These are phyloP conservation scores for Iberis pinnata DNA, from an alignment of 345 rosid genomes.

Conservation along the genomic window DNA sequence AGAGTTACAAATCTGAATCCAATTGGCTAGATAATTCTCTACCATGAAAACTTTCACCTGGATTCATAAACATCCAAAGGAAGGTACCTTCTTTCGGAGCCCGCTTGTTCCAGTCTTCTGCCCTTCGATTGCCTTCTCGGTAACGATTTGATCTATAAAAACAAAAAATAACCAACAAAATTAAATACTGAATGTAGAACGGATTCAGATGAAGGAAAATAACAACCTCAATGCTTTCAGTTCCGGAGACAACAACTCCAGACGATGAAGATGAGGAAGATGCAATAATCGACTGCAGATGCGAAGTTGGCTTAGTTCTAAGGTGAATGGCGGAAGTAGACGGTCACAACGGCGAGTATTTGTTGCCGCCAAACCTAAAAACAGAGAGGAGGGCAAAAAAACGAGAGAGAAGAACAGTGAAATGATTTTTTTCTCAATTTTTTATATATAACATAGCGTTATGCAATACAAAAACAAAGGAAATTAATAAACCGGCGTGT, in stretches of 20 bases:
- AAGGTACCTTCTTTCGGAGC: conserved; percentile 64
- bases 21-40: conserved; percentile 85
- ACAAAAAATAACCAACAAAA: neutral
- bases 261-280: conserved; percentile 46
- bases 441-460: too few species aligned
- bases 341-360: conserved; percentile 14
- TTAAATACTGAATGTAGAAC: neutral
- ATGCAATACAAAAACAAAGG: too few species aligned
- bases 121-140: conserved; percentile 71
- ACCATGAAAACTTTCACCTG: conserved; percentile 84
- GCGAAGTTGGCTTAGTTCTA: conserved; percentile 14
- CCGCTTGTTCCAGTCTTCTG: conserved; percentile 88
- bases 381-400: too few species aligned
- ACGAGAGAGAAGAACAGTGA: too few species aligned
- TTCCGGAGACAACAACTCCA: conserved; percentile 47
- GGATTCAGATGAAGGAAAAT: neutral
- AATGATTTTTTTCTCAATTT: too few species aligned
- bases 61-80: neutral
- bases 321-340: conserved; percentile 27
- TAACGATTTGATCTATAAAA: conserved; percentile 45
- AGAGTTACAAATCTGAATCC: conserved; percentile 55
- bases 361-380: conserved; percentile 18
- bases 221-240: conserved; percentile 77
- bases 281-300: conserved; percentile 30
- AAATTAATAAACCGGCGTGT: too few species aligned